Base-by-base conservation (phyloP, 495 filamentous ascomycete genomes). In the Oleoguttula mirabilis region DNA sequence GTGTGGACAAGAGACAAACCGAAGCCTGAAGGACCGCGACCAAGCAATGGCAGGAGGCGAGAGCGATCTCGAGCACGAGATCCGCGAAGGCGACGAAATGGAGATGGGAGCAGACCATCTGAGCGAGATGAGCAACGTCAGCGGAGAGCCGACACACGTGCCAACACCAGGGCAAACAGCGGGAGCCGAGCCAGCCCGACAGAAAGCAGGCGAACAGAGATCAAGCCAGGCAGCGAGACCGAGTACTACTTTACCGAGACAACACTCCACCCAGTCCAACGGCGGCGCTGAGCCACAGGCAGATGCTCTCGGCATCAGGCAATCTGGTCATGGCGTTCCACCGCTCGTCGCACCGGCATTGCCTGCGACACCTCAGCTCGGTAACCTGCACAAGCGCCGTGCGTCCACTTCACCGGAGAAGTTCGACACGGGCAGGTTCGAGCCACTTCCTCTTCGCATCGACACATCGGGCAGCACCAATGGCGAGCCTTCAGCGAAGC, bases 401-500 rank as follows among this genome's bases (percentile, higher is more conserved):
- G 37, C 39, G 4, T 41, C 43, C 14, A 32, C 32, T 10, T 51
- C 48, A 19, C 48, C 43, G 5, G 28, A 51, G 20, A 51, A 51
- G 34, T 47, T 51, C 38, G 39, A 47, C 42, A 42, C 15, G 3
- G 32, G 38, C 31, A 23, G 33, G 15, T 46, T 51, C 34, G 48
- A 51, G 43, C 43, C 43, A 17, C 21, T 51, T 32, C 43, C 48
- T 22, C 32, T 48, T 15, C 21, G 16, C 8, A 7, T 33, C 28
- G 32, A 43, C 22, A 14, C 21, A 30, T 15, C 14, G 20, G 12
- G 21, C 20, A 15, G 35, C 21, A 20, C 8, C 6, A 14, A 7
- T 10, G 16, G 7, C 17, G 39, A 31, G 16, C 43, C 27, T 3
- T 14, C 49, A 17, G 14, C 16, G 4, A 52, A 52, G 41, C 39